Evolutionary conservation across 371 early-diverging fungal species (phyloP).

Genomic region (Lichtheimia corymbifera): DNA sequence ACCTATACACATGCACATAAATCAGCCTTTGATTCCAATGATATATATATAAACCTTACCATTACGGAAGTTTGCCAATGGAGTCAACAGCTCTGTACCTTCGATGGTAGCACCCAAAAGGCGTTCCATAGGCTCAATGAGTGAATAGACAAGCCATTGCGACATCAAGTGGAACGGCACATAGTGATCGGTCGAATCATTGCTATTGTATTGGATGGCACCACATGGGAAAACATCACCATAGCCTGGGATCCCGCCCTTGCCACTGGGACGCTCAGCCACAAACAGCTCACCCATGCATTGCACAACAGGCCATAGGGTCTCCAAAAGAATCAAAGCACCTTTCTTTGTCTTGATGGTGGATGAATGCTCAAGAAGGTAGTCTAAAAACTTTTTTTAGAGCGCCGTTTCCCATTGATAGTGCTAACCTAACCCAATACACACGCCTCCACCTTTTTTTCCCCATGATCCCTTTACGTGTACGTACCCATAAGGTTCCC

Average conservation of each 20-base stretch:
- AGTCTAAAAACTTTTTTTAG: conserved; percentile 24
- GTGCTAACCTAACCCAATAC: conserved; percentile 3
- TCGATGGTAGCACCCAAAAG: conserved; percentile 63
- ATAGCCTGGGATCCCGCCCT: conserved; percentile 53
- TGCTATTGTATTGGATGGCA: conserved; percentile 23
- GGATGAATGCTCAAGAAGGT: conserved; percentile 37
- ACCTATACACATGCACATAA: conserved; percentile 20
- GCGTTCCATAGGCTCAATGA: conserved; percentile 82
- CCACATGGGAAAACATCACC: conserved; percentile 90
- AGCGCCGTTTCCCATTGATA: not conserved
- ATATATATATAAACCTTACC: conserved; percentile 39
- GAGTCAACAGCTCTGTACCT: conserved; percentile 77
- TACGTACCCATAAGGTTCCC: conserved; percentile 77
- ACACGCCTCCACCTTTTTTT: no score
- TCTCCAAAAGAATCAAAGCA: conserved; percentile 60
- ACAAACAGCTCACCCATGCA: conserved; percentile 49
- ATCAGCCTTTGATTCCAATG: no score
- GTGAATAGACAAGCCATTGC: conserved; percentile 93
- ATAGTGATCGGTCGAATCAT: conserved; percentile 32
- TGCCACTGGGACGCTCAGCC: conserved; percentile 64
- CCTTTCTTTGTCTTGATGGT: conserved; percentile 50
- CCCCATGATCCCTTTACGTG: not conserved
- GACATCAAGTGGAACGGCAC: conserved; percentile 90
- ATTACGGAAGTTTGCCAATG: conserved; percentile 90
- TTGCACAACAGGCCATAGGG: conserved; percentile 81